Base-by-base conservation (phyloP, 1,284 basidiomycete genomes). In the Leccinum insigne region DNA sequence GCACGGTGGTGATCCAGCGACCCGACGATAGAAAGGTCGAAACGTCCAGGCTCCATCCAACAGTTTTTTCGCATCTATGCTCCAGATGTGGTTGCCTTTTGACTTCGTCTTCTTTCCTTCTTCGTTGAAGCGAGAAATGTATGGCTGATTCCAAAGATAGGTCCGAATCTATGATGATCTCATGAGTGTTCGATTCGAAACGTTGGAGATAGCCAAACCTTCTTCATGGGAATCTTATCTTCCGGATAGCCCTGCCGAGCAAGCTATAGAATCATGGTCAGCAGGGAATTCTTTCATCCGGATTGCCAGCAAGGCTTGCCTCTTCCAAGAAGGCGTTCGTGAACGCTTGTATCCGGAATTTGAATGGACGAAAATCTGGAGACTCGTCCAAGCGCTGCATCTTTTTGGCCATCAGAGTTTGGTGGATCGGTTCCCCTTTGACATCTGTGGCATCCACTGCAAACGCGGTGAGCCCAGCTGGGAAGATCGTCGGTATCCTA, bases 31-130 rank as follows among this genome's bases (percentile, higher is more conserved):
- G 81, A 99, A 99, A 18, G 95, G 91, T 62, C 95, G 86, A 81
- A 99, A 99, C 61, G 90, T 85, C 96, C 97, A 99, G 64, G 86
- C 82, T 44, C 90, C 89, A 44, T 93, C 91, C 10, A 81, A 77
- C 9, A 80, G 74, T 75, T 96, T 98, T 80, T 91, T 95, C 18
- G 96, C 98, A 72, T 99, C 95, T 61, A 99, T 92, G 75, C 96
- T 97, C 98, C 98, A 99, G 70, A 99, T 98, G 76, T 99, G 97
- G 79, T 99, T 99, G 62, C 98, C 98, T 82, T 99, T 99, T 63
- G 95, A 97, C 81, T 99, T 99, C 40, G 96, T 94, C 81, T 99
- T 99, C 80, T 98, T 98, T 42, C 96, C 98, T 77, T 99, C 98
- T 74, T 99, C 96, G 77, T 99, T 99, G 85, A 97, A 99, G 32